A percentile compares a stretch with the other conserved stretches of the same genome.
Conservation (phyloP, 1,284 basidiomycete genomes). For the Apiotrichum brassicae region DNA sequence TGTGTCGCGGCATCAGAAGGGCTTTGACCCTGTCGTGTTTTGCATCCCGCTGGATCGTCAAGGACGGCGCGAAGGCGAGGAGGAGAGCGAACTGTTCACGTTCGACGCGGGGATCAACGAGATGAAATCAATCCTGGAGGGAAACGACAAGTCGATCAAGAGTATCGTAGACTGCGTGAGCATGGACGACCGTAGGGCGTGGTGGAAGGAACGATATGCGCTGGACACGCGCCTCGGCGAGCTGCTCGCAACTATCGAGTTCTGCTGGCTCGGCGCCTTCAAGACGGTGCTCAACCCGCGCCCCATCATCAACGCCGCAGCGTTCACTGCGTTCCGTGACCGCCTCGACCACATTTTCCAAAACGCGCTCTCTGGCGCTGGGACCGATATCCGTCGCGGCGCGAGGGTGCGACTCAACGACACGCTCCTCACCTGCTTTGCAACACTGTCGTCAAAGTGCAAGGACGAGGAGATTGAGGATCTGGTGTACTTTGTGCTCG, state of each 20-base stretch:
- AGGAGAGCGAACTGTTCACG: constrained; percentile 64
- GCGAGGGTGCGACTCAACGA: constrained; percentile 58
- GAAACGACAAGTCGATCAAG: constrained; percentile 50
- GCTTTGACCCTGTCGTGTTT: constrained; percentile 66
- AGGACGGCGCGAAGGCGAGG: constrained; percentile 68
- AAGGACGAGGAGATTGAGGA: constrained; percentile 93
- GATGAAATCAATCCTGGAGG: constrained; percentile 68
- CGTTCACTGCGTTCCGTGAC: constrained; percentile 55
- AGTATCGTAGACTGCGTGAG: constrained; percentile 46
- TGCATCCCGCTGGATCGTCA: constrained; percentile 75
- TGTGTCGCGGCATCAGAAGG: constrained; percentile 67
- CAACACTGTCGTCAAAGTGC: constrained; percentile 70
- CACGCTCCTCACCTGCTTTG: constrained; percentile 73
- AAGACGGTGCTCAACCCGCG: constrained; percentile 74
- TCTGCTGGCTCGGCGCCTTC: constrained; percentile 95
- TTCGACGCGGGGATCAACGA: constrained; percentile 69
- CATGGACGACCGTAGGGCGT: constrained; percentile 42
- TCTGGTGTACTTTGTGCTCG: constrained; percentile 85
- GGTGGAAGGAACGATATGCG: constrained; percentile 76
- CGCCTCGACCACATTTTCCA: constrained; percentile 71
- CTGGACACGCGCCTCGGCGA: constrained; percentile 71
- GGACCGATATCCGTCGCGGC: constrained; percentile 41
- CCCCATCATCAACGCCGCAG: constrained; percentile 49
- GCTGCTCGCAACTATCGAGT: constrained; percentile 79
- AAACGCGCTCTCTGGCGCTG: constrained; percentile 55